Conservation (phyloP, 805 yeast species). For the Groenewaldozyma tartarivorans region DNA sequence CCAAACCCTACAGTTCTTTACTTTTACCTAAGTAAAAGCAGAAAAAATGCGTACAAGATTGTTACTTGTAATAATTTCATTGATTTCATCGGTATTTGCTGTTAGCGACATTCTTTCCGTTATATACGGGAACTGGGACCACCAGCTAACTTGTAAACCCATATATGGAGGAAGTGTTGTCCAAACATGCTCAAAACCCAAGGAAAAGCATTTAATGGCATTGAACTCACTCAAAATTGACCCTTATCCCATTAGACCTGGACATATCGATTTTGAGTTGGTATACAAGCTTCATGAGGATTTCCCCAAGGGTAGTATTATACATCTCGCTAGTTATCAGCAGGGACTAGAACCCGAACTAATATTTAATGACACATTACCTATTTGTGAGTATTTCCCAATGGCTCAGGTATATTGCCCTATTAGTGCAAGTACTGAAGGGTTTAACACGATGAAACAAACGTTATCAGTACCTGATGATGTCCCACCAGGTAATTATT, state of each 20-base stretch:
- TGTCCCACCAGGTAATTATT: constrained; percentile 21
- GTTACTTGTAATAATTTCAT: too few species aligned
- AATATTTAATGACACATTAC: constrained; percentile 16
- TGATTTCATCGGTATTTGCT: too few species aligned
- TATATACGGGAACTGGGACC: too few species aligned
- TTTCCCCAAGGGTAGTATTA: constrained; percentile 17
- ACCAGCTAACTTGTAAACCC: constrained; percentile 3
- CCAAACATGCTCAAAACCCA: constrained; percentile 12
- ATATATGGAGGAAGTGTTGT: constrained; percentile 8
- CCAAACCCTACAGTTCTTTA: too few species aligned
- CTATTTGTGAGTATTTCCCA: constrained; percentile 21
- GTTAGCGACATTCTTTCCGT: too few species aligned
- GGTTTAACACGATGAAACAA: constrained; percentile 11
- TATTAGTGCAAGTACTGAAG: constrained; percentile 9
- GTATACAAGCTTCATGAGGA: constrained; percentile 15
- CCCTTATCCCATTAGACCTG: constrained; percentile 24
- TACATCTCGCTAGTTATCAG: constrained; percentile 16
- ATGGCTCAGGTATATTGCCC: constrained; percentile 24
- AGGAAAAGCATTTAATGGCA: constrained; percentile 18
- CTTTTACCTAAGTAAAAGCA: too few species aligned
- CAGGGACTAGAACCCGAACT: constrained; percentile 10
- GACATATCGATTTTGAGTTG: constrained; percentile 19
- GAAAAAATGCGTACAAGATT: too few species aligned
- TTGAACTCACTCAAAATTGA: constrained; percentile 16
- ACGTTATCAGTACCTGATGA: constrained; percentile 21